Percentiles rank a stretch among this genome's conserved stretches.
Evolutionary conservation across 306 rosid genomes (phyloP).

Genomic region (Fragaria ananassa): DNA sequence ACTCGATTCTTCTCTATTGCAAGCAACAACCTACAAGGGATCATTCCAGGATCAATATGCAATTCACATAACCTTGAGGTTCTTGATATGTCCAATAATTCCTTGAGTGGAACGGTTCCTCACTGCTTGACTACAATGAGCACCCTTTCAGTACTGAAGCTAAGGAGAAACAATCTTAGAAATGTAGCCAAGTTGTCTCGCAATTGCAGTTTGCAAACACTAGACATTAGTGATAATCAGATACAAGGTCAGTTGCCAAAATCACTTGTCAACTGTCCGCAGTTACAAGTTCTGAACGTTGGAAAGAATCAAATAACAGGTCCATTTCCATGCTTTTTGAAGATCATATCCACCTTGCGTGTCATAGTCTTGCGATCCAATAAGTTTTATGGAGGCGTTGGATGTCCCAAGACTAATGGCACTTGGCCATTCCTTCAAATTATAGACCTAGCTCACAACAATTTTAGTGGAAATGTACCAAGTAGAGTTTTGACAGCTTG

Average conservation of each 20-base stretch:
- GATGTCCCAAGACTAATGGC: conserved; percentile 18
- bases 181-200: neutral
- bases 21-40: conserved; percentile 17
- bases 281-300: conserved; percentile 31
- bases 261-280: conserved; percentile 23
- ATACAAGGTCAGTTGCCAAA: conserved; percentile 30
- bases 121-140: conserved; percentile 9
- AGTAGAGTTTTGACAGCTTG: neutral
- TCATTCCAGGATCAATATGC: conserved; percentile 32
- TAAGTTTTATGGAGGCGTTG: conserved; percentile 31
- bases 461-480: conserved; percentile 5
- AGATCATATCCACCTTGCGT: conserved; percentile 26
- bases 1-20: conserved; percentile 9
- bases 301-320: conserved; percentile 32
- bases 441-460: conserved; percentile 4
- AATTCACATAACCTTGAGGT: conserved; percentile 14
- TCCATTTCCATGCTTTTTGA: conserved; percentile 29
- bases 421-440: conserved; percentile 28
- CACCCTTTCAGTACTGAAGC: conserved; percentile 15
- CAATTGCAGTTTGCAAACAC: conserved; percentile 11
- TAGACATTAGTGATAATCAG: conserved; percentile 27
- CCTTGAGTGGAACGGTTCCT: conserved; percentile 22
- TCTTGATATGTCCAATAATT: conserved; percentile 29
- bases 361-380: conserved; percentile 40
- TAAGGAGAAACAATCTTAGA: conserved; percentile 11